Evolutionary conservation across 768 basidiomycete genomes (phyloP).

Genomic region (Lentinus tigrinus): DNA sequence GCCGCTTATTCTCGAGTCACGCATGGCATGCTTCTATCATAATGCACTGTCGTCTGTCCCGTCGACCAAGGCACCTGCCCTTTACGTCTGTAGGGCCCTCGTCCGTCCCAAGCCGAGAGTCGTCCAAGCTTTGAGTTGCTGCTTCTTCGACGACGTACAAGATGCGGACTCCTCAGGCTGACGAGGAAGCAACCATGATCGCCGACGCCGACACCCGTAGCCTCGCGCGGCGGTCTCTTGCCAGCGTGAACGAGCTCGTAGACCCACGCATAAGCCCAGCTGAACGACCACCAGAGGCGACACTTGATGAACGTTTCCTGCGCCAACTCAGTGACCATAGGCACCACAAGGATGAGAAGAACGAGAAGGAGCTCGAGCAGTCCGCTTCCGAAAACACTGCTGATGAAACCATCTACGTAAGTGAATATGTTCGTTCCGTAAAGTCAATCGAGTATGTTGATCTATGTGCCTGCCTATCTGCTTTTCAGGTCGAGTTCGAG

Average conservation of each 20-base stretch:
- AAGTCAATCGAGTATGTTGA: neutral
- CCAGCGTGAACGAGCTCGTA: conserved; percentile 30
- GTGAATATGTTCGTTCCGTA: neutral
- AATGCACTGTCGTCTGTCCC: no score
- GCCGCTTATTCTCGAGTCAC: no score
- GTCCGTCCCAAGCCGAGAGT: no score
- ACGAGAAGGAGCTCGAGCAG: neutral
- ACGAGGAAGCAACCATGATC: conserved; percentile 13
- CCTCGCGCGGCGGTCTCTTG: conserved; percentile 15
- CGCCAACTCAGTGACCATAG: conserved; percentile 31
- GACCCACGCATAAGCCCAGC: conserved; percentile 38
- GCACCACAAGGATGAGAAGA: conserved; percentile 7
- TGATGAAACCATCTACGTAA: conserved; percentile 25
- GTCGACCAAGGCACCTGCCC: no score
- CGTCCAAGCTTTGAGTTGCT: neutral
- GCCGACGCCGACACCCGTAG: neutral
- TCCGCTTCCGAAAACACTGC: neutral
- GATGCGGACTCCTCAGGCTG: neutral
- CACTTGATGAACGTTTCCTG: conserved; percentile 34
- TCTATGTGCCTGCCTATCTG: no score
- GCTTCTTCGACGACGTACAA: neutral
- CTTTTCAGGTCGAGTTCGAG: conserved; percentile 35
- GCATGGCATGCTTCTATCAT: no score
- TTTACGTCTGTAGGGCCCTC: no score
- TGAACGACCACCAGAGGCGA: conserved; percentile 31